phyloP scores from a whole-genome alignment of 495 filamentous ascomycete genomes.

The Penicillium fimorum region DNA sequence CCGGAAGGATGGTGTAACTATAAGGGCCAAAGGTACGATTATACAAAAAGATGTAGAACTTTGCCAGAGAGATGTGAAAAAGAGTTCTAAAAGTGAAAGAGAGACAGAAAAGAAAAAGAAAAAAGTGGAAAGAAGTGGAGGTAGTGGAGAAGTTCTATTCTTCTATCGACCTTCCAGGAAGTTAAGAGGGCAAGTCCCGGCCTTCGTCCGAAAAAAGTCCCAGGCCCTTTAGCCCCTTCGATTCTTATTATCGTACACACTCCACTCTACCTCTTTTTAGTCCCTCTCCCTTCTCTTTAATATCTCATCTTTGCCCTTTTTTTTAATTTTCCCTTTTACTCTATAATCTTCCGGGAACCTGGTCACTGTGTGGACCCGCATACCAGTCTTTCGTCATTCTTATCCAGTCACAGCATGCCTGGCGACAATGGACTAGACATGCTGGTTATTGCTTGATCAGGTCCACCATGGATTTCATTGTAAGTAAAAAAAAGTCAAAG shows the following conservation, averaged over 20 bases:
- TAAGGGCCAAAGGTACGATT: neutral
- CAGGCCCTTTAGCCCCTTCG: slow-evolving; percentile 1
- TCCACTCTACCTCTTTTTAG: slow-evolving; percentile 1
- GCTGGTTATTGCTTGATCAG: slow-evolving; percentile 28
- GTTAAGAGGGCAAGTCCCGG: slow-evolving; percentile 8
- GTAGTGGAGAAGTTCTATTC: slow-evolving; percentile 16
- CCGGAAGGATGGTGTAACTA: slow-evolving; percentile 9
- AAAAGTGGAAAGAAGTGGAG: slow-evolving; percentile 13
- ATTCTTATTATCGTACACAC: slow-evolving; percentile 7
- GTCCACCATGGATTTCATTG: slow-evolving; percentile 50
- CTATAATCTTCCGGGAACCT: slow-evolving; percentile 15
- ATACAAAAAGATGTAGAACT: neutral
- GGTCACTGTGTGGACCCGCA: slow-evolving; percentile 25
- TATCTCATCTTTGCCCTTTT: slow-evolving; percentile 4
- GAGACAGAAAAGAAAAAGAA: neutral
- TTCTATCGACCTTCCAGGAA: slow-evolving; percentile 28
- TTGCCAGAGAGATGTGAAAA: neutral
- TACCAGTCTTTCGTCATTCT: slow-evolving; percentile 16
- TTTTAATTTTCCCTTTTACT: slow-evolving; percentile 5
- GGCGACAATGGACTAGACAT: slow-evolving; percentile 38
- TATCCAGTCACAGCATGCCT: slow-evolving; percentile 35
- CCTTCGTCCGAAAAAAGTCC: slow-evolving; percentile 14
- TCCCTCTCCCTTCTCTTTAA: neutral
- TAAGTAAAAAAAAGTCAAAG: slow-evolving; percentile 14
- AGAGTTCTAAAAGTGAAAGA: neutral